Evolutionary conservation across 2,329 filamentous ascomycete genomes (phyloP).

Genomic region (Fusarium verrucosum): DNA sequence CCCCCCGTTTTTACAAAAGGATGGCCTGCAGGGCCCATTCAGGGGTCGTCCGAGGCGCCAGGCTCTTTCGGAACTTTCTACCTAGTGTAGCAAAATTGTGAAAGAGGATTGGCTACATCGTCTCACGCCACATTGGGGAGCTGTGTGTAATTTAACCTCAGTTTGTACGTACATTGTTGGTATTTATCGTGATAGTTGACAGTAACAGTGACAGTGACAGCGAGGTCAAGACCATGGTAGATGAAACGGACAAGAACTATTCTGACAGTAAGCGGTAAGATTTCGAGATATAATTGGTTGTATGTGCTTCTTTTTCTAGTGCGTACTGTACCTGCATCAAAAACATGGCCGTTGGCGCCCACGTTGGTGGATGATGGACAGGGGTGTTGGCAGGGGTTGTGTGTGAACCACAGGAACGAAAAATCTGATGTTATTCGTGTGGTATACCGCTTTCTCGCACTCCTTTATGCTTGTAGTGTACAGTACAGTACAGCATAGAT

Average conservation of each 20-base stretch:
- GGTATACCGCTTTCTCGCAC: not conserved
- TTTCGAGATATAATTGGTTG: not conserved
- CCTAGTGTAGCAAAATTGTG: constrained; percentile 27
- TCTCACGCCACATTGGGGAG: constrained; percentile 19
- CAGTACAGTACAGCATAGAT: constrained; percentile 28
- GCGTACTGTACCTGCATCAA: constrained; percentile 26
- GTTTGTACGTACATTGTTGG: not conserved
- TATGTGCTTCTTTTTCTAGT: not conserved
- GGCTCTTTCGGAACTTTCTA: constrained; percentile 18
- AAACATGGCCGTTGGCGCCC: constrained; percentile 19
- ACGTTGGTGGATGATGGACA: constrained; percentile 8
- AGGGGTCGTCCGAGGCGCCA: constrained; percentile 29
- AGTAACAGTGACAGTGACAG: not conserved
- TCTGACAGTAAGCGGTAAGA: not conserved
- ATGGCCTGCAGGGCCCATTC: constrained; percentile 6
- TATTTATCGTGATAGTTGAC: not conserved
- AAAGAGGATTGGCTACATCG: constrained; percentile 37
- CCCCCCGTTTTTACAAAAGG: constrained; percentile 1
- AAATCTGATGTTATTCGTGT: too few relatives aligned
- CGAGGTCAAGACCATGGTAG: not conserved
- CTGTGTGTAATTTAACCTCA: constrained; percentile 1
- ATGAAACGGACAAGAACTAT: constrained; percentile 19
- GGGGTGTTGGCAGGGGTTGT: constrained; percentile 9
- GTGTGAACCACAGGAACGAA: not conserved
- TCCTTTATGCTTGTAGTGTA: constrained; percentile 1